Percentiles rank a stretch among this genome's conserved stretches.
phyloP scores from a whole-genome alignment of 352 stramenopile species.

The Lagenidium giganteum region DNA sequence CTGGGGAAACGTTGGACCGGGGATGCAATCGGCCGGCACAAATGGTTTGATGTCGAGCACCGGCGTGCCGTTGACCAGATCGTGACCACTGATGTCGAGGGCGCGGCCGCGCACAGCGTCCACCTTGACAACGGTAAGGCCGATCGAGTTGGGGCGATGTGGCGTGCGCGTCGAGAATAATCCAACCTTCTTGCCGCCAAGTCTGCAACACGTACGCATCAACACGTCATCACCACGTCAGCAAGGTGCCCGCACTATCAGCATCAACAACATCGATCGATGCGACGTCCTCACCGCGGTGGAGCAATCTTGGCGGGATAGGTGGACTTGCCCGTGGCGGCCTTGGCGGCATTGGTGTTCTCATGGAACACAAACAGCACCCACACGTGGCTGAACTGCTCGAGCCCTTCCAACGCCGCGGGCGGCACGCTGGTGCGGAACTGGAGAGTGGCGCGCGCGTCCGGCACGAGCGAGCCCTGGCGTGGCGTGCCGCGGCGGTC shows the following conservation, averaged over 20 bases:
- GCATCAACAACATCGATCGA: not conserved
- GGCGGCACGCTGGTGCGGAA: slow-evolving; percentile 61
- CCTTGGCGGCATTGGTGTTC: slow-evolving; percentile 85
- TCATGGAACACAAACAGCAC: slow-evolving; percentile 84
- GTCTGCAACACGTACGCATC: too few species aligned
- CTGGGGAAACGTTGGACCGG: slow-evolving; percentile 30
- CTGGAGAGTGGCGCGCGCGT: slow-evolving; percentile 40
- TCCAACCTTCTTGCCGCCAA: slow-evolving; percentile 76
- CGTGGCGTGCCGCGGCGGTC: slow-evolving; percentile 72
- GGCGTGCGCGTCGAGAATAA: slow-evolving; percentile 95
- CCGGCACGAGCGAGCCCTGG: slow-evolving; percentile 57
- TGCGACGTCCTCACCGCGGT: slow-evolving; percentile 21
- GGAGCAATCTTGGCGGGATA: slow-evolving; percentile 69
- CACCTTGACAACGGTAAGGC: slow-evolving; percentile 82
- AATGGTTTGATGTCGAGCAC: slow-evolving; percentile 98
- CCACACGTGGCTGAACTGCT: slow-evolving; percentile 81
- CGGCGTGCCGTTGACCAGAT: slow-evolving; percentile 94
- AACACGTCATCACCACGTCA: too few species aligned
- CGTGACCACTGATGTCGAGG: slow-evolving; percentile 87
- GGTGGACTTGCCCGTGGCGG: slow-evolving; percentile 43
- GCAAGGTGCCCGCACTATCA: not conserved
- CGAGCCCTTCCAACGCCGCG: slow-evolving; percentile 54
- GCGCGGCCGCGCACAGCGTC: slow-evolving; percentile 54
- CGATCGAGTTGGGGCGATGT: slow-evolving; percentile 93
- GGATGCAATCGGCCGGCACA: slow-evolving; percentile 74